These are phyloP conservation scores for Nematodospora anomalae DNA, from an alignment of 1,139 yeast species.

Conservation along the genomic window DNA sequence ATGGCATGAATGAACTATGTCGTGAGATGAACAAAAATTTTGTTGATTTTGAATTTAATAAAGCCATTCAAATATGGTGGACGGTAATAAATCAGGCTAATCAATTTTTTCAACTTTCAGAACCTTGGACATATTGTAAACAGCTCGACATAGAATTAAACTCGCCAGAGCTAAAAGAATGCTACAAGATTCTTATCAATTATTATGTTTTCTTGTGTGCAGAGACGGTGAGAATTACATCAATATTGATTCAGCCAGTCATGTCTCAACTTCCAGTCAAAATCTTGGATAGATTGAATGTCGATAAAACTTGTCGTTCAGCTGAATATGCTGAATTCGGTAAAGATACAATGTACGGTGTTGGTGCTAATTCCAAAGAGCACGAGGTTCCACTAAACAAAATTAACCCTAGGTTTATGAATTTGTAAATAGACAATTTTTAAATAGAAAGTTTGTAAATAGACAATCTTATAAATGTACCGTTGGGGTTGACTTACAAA, in stretches of 20 bases:
- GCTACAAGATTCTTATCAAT: slow-evolving; percentile 38
- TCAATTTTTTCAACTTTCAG: slow-evolving; percentile 54
- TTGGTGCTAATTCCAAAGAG: slow-evolving; percentile 26
- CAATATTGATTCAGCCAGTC: slow-evolving; percentile 69
- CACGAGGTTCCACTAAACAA: slow-evolving; percentile 30
- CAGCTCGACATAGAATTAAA: slow-evolving; percentile 31
- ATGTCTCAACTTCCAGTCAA: slow-evolving; percentile 62
- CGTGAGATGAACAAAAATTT: slow-evolving; percentile 43
- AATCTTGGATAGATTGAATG: slow-evolving; percentile 66
- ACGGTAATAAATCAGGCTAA: slow-evolving; percentile 61
- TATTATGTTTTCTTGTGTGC: slow-evolving; percentile 62
- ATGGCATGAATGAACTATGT: slow-evolving; percentile 22
- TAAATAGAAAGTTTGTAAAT: too few relatives aligned
- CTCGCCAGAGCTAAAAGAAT: slow-evolving; percentile 14
- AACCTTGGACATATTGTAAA: slow-evolving; percentile 56
- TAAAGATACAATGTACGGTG: slow-evolving; percentile 50
- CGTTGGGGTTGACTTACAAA: slow-evolving; percentile 3
- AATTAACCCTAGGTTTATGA: slow-evolving; percentile 20
- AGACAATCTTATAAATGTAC: not conserved
- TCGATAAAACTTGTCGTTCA: slow-evolving; percentile 41
- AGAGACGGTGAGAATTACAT: slow-evolving; percentile 67
- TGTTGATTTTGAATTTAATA: slow-evolving; percentile 52
- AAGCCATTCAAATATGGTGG: slow-evolving; percentile 68
- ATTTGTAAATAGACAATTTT: not conserved
- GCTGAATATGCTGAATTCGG: slow-evolving; percentile 42